These are phyloP conservation scores for Schizothecium vesticola DNA, from an alignment of 495 filamentous ascomycete species.

Conservation along the genomic window DNA sequence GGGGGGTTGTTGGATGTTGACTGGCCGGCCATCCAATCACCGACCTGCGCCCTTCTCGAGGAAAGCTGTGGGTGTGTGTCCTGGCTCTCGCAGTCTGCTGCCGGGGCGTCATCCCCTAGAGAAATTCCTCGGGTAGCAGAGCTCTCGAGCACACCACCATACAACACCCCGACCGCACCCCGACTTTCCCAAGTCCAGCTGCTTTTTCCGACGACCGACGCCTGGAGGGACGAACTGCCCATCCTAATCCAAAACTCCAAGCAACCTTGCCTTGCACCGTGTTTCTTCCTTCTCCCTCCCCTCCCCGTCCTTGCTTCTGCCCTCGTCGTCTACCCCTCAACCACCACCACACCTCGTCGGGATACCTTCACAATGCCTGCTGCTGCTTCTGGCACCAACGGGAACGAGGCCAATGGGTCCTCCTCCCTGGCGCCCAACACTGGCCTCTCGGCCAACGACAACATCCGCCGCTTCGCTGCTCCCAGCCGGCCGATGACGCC, in stretches of 20 bases:
- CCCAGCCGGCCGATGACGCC: slow-evolving; percentile 91
- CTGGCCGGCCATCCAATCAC: slow-evolving; percentile 25
- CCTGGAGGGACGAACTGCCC: not conserved
- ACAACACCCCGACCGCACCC: slow-evolving; percentile 5
- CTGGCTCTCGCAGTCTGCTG: not conserved
- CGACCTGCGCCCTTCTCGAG: slow-evolving; percentile 21
- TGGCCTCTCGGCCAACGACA: slow-evolving; percentile 80
- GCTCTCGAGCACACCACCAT: not conserved
- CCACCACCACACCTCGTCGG: slow-evolving; percentile 5
- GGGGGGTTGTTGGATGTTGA: slow-evolving; percentile 34
- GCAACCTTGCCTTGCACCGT: not conserved
- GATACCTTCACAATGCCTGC: slow-evolving; percentile 39
- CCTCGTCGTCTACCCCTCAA: not conserved
- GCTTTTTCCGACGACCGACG: not conserved
- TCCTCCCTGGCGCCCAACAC: slow-evolving; percentile 23
- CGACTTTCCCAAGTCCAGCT: not conserved
- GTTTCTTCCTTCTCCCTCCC: not conserved
- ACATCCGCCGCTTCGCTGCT: slow-evolving; percentile 92
- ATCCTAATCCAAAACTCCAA: not conserved
- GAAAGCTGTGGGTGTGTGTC: slow-evolving; percentile 4
- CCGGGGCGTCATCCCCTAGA: slow-evolving; percentile 6
- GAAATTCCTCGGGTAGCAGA: slow-evolving; percentile 3
- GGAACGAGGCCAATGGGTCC: slow-evolving; percentile 37
- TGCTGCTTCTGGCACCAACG: slow-evolving; percentile 34
- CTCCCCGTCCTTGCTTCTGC: not conserved